These are phyloP conservation scores for Remersonia thermophila DNA, from an alignment of 2,329 filamentous ascomycete genomes.

Conservation along the genomic window DNA sequence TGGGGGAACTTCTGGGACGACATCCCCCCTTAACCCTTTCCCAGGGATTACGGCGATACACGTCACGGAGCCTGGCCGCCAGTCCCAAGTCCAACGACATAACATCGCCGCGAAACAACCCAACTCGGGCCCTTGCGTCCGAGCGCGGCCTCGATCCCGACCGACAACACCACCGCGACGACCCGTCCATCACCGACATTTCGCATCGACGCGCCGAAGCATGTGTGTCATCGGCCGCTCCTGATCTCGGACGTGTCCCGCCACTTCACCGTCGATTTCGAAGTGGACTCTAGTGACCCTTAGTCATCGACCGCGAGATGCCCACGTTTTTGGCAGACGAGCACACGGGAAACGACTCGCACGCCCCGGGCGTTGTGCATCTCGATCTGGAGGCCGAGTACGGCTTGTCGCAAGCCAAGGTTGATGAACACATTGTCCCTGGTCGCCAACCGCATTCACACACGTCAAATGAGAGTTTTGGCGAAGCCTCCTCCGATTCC, in stretches of 20 bases:
- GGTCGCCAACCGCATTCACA: conserved; percentile 26
- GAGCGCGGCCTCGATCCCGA: background rate
- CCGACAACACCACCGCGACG: background rate
- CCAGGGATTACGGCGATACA: too few species aligned
- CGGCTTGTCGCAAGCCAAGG: conserved; percentile 21
- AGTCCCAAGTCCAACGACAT: conserved; percentile 2
- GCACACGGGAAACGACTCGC: conserved; percentile 29
- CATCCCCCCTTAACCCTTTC: too few species aligned
- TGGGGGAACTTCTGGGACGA: too few species aligned
- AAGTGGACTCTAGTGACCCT: background rate
- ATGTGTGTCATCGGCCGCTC: conserved; percentile 10
- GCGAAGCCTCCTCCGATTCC: conserved; percentile 42
- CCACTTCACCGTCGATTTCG: conserved; percentile 5
- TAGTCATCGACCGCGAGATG: conserved; percentile 26
- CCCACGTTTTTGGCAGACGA: conserved; percentile 42
- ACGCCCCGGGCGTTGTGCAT: conserved; percentile 31
- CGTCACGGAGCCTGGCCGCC: too few species aligned
- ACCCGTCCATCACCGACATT: background rate
- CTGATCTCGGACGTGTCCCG: conserved; percentile 9
- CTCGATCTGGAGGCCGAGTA: conserved; percentile 29
- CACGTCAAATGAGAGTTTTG: conserved; percentile 39
- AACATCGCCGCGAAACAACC: conserved; percentile 1
- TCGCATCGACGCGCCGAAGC: conserved; percentile 5
- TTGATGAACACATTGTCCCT: conserved; percentile 20
- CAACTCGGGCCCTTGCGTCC: background rate